These are phyloP conservation scores for Serendipita sp. DNA, from an alignment of 768 basidiomycete species.

Conservation along the genomic window DNA sequence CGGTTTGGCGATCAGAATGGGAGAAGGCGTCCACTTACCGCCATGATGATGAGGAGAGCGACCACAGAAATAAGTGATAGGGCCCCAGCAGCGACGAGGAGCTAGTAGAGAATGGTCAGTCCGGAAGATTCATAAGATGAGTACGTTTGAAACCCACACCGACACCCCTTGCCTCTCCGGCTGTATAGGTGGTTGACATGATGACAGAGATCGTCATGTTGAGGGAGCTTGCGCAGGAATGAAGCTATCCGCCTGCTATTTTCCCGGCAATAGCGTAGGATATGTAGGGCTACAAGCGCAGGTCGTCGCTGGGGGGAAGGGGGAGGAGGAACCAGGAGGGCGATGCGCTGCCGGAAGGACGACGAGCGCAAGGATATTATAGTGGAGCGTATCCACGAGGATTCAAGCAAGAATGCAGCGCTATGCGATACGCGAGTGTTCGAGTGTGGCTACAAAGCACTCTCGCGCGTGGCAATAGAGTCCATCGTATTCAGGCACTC, in stretches of 20 bases:
- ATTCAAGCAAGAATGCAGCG: background rate
- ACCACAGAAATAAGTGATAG: background rate
- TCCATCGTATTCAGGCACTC: too few relatives aligned
- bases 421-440: background rate
- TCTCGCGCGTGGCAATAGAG: background rate
- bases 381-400: background rate
- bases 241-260: background rate
- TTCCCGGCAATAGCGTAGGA: background rate
- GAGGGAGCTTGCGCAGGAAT: background rate
- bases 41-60: slow-evolving; percentile 1
- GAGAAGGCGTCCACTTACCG: background rate
- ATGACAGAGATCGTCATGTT: background rate
- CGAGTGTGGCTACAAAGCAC: background rate
- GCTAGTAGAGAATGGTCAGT: background rate
- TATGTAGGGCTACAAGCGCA: background rate
- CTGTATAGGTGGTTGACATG: background rate
- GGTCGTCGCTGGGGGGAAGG: background rate
- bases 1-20: background rate
- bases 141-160: background rate
- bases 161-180: background rate
- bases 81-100: background rate
- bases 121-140: background rate
- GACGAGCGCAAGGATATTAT: background rate
- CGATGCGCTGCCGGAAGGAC: background rate
- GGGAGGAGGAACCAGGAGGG: background rate